Conservation (phyloP, 768 basidiomycete genomes). For the Russula sp. region DNA sequence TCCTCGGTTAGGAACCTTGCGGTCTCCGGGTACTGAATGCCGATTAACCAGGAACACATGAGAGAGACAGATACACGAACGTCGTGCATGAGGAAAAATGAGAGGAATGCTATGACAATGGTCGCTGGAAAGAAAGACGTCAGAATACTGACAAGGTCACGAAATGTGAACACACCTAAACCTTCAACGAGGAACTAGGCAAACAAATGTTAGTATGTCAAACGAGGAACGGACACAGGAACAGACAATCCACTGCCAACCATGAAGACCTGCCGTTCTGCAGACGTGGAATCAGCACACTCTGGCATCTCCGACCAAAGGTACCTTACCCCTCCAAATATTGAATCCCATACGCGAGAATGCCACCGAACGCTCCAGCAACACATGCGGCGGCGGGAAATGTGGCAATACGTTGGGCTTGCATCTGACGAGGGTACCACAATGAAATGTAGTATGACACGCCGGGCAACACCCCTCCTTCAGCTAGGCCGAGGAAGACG, state of each 20-base stretch:
- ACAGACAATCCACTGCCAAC: slow-evolving; percentile 47
- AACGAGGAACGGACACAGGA: background rate
- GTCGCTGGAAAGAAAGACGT: slow-evolving; percentile 1
- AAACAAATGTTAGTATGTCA: background rate
- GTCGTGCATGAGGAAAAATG: slow-evolving; percentile 37
- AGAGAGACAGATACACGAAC: slow-evolving; percentile 21
- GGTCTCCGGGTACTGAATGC: slow-evolving; percentile 35
- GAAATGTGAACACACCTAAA: slow-evolving; percentile 23
- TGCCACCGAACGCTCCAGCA: slow-evolving; percentile 43
- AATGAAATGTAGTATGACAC: slow-evolving; percentile 42
- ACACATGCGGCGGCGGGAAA: slow-evolving; percentile 59
- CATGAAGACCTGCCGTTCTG: slow-evolving; percentile 27
- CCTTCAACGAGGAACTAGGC: slow-evolving; percentile 42
- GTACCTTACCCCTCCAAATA: slow-evolving; percentile 36
- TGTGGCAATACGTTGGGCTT: slow-evolving; percentile 50
- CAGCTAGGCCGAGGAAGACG: slow-evolving; percentile 40
- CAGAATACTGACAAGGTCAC: background rate
- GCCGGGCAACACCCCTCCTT: slow-evolving; percentile 37
- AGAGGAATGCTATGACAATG: slow-evolving; percentile 34
- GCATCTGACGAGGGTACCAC: slow-evolving; percentile 55
- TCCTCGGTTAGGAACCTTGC: slow-evolving; percentile 35
- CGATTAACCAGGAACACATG: background rate
- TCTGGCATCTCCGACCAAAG: background rate
- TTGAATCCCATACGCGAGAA: slow-evolving; percentile 41
- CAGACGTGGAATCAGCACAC: slow-evolving; percentile 8